These are phyloP conservation scores for Xylogone sp. DNA, from an alignment of 2,329 filamentous ascomycete species.

Conservation along the genomic window DNA sequence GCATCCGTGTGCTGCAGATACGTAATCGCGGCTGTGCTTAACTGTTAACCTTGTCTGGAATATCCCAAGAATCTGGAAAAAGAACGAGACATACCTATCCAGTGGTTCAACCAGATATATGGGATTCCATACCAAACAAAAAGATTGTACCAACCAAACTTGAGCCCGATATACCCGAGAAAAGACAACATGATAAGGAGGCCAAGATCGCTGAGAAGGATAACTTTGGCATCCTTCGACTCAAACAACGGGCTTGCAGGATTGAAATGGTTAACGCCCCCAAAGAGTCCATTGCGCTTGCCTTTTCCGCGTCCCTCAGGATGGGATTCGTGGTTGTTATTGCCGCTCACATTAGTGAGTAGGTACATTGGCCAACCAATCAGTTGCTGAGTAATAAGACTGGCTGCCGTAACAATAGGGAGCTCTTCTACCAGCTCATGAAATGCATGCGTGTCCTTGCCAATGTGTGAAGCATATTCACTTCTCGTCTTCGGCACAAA, in stretches of 20 bases:
- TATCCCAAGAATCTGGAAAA: no score
- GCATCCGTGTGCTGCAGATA: constrained; percentile 97
- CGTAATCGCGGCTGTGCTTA: constrained; percentile 77
- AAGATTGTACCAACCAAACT: constrained; percentile 75
- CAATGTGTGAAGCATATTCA: constrained; percentile 71
- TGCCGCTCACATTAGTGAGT: constrained; percentile 86
- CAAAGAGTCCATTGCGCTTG: constrained; percentile 77
- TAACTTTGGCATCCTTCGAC: constrained; percentile 82
- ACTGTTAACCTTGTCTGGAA: no score
- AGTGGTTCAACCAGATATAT: constrained; percentile 98
- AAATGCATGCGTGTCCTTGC: constrained; percentile 74
- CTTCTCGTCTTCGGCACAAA: constrained; percentile 93
- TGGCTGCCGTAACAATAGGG: constrained; percentile 72
- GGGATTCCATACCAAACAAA: constrained; percentile 92
- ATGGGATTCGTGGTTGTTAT: constrained; percentile 91
- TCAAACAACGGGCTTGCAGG: constrained; percentile 87
- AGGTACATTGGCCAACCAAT: constrained; percentile 94
- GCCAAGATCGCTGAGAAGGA: constrained; percentile 83
- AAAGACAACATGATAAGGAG: constrained; percentile 63
- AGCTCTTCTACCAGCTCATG: constrained; percentile 92
- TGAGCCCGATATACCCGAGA: constrained; percentile 50
- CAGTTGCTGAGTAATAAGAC: constrained; percentile 81
- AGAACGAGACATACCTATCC: constrained; percentile 71
- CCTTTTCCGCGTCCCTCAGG: constrained; percentile 88
- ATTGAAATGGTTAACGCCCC: constrained; percentile 93